Conservation (phyloP, 495 filamentous ascomycete genomes). For the Annulohypoxylon moriforme region DNA sequence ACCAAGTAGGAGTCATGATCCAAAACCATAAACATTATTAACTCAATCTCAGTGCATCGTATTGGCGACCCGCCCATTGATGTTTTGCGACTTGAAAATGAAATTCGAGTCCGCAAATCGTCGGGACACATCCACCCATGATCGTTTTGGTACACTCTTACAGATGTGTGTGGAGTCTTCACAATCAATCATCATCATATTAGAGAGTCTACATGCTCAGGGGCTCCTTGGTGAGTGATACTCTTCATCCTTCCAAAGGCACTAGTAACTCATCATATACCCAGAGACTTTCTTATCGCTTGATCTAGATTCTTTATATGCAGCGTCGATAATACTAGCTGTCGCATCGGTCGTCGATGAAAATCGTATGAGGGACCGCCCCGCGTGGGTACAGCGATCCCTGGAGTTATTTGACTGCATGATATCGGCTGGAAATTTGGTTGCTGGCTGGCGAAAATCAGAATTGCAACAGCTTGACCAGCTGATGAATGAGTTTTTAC, state of each 20-base stretch:
- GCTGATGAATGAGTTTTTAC: neutral
- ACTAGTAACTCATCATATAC: neutral
- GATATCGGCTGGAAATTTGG: neutral
- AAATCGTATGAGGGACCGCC: neutral
- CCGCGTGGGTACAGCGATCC: neutral
- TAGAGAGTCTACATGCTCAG: neutral
- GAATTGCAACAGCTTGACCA: constrained; percentile 1
- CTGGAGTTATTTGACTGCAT: neutral
- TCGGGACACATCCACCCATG: neutral
- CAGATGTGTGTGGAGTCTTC: neutral
- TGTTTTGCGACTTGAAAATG: neutral
- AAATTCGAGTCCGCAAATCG: neutral
- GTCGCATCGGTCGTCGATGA: neutral
- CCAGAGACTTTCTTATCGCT: neutral
- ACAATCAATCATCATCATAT: neutral
- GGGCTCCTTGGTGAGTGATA: neutral
- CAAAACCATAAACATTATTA: neutral
- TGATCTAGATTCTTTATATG: neutral
- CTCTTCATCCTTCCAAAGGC: neutral
- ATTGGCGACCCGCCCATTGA: neutral
- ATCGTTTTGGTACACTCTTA: constrained; percentile 1
- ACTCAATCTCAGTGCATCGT: neutral
- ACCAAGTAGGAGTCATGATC: neutral
- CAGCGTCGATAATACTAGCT: neutral
- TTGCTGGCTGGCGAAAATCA: neutral